Evolutionary conservation across 73 alveolate genomes (phyloP), one percentile per base, ranked within the genome.

Genomic region (Paramecium primaurelia): DNA sequence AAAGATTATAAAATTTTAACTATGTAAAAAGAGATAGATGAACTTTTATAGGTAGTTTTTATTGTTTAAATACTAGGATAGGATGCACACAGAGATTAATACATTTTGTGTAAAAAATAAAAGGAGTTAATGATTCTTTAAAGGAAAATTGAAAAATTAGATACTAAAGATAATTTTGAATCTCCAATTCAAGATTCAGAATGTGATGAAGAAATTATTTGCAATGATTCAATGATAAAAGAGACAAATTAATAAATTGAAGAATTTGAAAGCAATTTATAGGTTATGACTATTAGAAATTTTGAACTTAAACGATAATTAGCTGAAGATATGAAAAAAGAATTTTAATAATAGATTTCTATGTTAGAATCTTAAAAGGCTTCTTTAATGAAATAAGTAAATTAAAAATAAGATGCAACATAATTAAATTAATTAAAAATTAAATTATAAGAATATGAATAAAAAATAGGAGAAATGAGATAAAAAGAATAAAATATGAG

Each of bases 281-380:
- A 73, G 8, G 87, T 30, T 8, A 73, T 73, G 59, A 73, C 87
- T 1, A 37, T n/a, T 2, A 36, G 59, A 73, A 73, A 34, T 37
- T 30, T 38, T 40, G 91, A 42, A 20, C 58, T 80, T 3, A 80
- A 49, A 80, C 32, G 18, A 0, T 8, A 80, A 36, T 14, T 80
- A 1, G 91, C 91, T 32, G 71, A 80, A 20, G 91, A 80, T 47
- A 42, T 80, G 71, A 80, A 80, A 80, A 28, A 80, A 18, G 91
- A 80, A 44, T 80, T 32, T 49, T 12, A 42, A 5, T 40, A 10
- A 20, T 7, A 80, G 30, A 80, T 80, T 25, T 45, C 45, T 25
- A 32, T 45, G 0, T 80, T 80, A 45, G 91, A 80, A 47, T 18
- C 71, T 14, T 80, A 80, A 36, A 80, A 80, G 73, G 25, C 75